Evolutionary conservation across 148 eudicot species (phyloP), one percentile per base, ranked within the genome.

Genomic region (Rhododendron vialii): DNA sequence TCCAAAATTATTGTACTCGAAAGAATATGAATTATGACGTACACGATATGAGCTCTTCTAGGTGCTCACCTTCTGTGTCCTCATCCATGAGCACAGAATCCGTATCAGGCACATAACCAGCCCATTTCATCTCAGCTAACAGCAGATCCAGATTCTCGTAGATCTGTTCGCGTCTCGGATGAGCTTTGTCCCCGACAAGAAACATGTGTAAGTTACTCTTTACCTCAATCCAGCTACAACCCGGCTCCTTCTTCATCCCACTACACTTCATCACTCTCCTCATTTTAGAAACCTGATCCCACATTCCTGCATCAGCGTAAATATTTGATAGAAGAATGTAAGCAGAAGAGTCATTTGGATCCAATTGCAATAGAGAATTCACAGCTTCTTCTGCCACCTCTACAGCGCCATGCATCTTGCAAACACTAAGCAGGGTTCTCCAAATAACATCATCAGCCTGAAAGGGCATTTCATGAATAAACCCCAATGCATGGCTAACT

Each of bases 151-250:
- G 86, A 84, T 89, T 89, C 87, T 90, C 90, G 17, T 90, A 91
- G 71, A 96, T 95, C 86, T 92, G 96, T 48, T 89, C 87, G 78
- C 90, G 88, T 45, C 91, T 91, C 13, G 96, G 95, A 92, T 97
- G 99, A 91, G 93, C 95, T 87, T 92, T 93, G 69, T 95, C 95
- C 73, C 89, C 89, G 33, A 89, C 93, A 89, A 94, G 90, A 88
- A 95, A 95, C 89, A 97, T 92, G 84, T 96, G 98, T 55, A 92
- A 63, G 57, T 95, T 94, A 48, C 93, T 91, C 88, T 90, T 87
- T 53, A 94, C 89, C 92, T 97, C 99, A 83, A 95, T 91, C 99
- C 98, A 95, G 88, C 99, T 97, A 82, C 98, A 95, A 20, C 99
- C 99, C 3, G 99, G 96, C 89, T 97, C 98, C 90, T 97, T 97